Evolutionary conservation across 768 basidiomycete species (phyloP).

Genomic region (Dacryopinax primogenitus): DNA sequence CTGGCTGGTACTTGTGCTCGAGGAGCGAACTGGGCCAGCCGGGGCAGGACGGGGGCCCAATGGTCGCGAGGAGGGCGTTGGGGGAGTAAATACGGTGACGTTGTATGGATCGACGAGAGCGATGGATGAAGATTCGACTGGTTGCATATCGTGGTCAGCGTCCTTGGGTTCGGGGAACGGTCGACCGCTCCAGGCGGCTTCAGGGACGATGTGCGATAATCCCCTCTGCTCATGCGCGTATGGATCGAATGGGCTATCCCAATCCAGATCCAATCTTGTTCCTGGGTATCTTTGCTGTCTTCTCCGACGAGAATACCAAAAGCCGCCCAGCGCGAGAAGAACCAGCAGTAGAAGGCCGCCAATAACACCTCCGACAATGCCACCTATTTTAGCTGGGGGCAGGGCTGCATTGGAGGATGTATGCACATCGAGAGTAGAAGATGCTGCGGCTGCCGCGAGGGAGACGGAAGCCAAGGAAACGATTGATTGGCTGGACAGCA

Average conservation of each 20-base stretch:
- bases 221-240: not conserved
- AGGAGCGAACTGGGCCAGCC: not conserved
- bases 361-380: not conserved
- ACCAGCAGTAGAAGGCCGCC: not conserved
- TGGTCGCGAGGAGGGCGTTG: not conserved
- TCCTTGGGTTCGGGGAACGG: too few species aligned
- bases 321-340: not conserved
- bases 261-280: not conserved
- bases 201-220: not conserved
- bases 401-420: not conserved
- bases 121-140: not conserved
- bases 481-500: too few species aligned
- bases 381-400: not conserved
- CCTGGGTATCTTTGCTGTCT: not conserved
- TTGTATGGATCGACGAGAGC: not conserved
- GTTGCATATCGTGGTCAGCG: not conserved
- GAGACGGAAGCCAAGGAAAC: not conserved
- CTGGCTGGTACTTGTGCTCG: not conserved
- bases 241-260: constrained; percentile 1
- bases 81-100: not conserved
- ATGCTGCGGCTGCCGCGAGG: not conserved
- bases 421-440: not conserved
- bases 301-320: not conserved
- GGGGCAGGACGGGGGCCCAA: not conserved
- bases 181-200: too few species aligned